phyloP scores from a whole-genome alignment of 257 asterid species.

The Solanum chilense region DNA sequence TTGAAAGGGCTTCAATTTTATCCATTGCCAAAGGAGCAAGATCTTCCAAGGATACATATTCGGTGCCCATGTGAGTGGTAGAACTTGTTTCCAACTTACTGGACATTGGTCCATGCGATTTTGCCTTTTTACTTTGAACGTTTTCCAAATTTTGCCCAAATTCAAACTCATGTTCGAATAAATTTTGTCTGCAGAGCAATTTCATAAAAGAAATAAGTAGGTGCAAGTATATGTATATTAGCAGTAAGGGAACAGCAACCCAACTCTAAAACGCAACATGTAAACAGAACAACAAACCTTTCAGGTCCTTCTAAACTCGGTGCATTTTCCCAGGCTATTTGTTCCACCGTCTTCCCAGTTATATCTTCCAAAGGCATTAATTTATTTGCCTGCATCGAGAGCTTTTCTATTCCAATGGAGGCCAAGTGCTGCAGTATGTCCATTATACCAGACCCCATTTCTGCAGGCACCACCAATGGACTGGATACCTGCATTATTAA shows the following conservation, averaged over 20 bases:
- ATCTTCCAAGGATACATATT: constrained; percentile 70
- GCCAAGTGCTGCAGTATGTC: constrained; percentile 76
- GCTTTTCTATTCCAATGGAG: constrained; percentile 85
- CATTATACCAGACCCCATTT: constrained; percentile 84
- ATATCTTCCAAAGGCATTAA: constrained; percentile 90
- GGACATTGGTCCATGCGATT: constrained; percentile 10
- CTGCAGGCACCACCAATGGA: constrained; percentile 95
- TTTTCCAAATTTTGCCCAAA: constrained; percentile 9
- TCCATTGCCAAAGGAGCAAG: constrained; percentile 98
- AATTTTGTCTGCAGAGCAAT: constrained; percentile 40
- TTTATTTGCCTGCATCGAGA: constrained; percentile 87
- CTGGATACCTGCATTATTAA: constrained; percentile 85
- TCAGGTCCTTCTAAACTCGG: constrained; percentile 49
- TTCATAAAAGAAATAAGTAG: neutral
- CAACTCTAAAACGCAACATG: neutral
- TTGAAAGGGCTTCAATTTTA: constrained; percentile 59
- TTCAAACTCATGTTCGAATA: constrained; percentile 24
- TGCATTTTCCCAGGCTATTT: constrained; percentile 67
- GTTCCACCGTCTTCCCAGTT: constrained; percentile 78
- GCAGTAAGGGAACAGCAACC: neutral
- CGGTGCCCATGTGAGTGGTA: constrained; percentile 28
- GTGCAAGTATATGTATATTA: neutral
- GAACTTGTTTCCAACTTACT: constrained; percentile 21
- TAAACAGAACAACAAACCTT: constrained; percentile 36
- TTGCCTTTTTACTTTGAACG: constrained; percentile 16